A percentile compares a stretch with the other conserved stretches of the same genome.
Conservation (phyloP, 768 basidiomycete species). For the Hemileccinum impolitum region DNA sequence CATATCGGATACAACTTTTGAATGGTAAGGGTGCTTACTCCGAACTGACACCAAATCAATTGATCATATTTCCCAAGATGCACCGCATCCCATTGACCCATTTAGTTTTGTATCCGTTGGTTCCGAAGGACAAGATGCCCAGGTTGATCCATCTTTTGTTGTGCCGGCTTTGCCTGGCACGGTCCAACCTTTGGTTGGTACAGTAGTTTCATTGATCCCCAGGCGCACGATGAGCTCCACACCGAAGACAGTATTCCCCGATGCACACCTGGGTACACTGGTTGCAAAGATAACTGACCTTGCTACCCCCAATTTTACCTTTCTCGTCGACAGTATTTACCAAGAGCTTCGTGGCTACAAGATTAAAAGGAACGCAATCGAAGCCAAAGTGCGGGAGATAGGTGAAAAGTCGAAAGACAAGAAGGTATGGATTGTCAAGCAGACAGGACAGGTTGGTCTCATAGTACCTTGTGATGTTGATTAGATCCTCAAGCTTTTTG, state of each 20-base stretch:
- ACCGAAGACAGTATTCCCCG: constrained; percentile 67
- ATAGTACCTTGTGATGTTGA: neutral
- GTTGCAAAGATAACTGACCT: constrained; percentile 60
- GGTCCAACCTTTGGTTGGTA: constrained; percentile 21
- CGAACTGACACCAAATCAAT: constrained; percentile 2
- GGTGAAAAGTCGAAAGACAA: constrained; percentile 70
- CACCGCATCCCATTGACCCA: constrained; percentile 70
- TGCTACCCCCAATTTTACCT: constrained; percentile 57
- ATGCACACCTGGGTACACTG: constrained; percentile 55
- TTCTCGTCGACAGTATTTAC: constrained; percentile 71
- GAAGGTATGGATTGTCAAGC: constrained; percentile 72
- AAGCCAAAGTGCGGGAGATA: constrained; percentile 75
- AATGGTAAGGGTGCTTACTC: constrained; percentile 58
- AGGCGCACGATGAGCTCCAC: constrained; percentile 26
- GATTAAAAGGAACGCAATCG: constrained; percentile 81
- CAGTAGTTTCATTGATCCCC: constrained; percentile 15
- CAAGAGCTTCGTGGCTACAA: constrained; percentile 66
- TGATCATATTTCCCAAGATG: constrained; percentile 44
- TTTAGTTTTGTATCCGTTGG: constrained; percentile 65
- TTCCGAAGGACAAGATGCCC: constrained; percentile 28
- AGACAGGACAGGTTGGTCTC: constrained; percentile 9
- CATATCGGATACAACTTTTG: constrained; percentile 76
- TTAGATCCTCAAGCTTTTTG: neutral
- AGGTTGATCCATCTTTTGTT: constrained; percentile 37
- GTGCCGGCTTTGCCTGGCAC: constrained; percentile 46